A percentile compares a stretch with the other conserved stretches of the same genome.
phyloP scores from a whole-genome alignment of 495 filamentous ascomycete species.

The Aspergillus baeticus region DNA sequence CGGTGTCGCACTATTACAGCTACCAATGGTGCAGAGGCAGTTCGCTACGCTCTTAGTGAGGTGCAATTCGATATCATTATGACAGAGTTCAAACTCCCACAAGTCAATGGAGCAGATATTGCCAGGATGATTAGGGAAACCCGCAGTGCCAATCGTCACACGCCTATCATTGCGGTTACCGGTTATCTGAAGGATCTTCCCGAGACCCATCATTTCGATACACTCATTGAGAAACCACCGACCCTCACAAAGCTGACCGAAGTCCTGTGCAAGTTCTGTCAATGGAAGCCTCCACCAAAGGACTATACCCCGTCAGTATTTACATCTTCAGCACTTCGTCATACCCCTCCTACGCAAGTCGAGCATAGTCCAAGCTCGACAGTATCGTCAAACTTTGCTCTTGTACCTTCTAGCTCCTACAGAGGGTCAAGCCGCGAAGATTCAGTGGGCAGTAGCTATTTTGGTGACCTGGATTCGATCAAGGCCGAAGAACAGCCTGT shows the following conservation, averaged over 20 bases:
- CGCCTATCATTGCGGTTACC: constrained; percentile 95
- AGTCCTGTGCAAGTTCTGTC: constrained; percentile 77
- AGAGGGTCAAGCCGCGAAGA: constrained; percentile 76
- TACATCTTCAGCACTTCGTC: constrained; percentile 58
- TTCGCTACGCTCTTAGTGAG: constrained; percentile 88
- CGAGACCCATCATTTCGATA: constrained; percentile 91
- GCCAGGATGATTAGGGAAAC: constrained; percentile 96
- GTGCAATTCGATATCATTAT: constrained; percentile 95
- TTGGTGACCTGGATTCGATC: constrained; percentile 79
- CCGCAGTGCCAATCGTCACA: constrained; percentile 89
- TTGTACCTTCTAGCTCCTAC: constrained; percentile 68
- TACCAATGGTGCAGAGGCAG: constrained; percentile 81
- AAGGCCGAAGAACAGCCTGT: constrained; percentile 77
- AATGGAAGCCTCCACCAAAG: constrained; percentile 80
- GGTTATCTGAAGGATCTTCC: constrained; percentile 95
- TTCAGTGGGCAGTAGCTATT: constrained; percentile 81
- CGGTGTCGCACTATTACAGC: constrained; percentile 94
- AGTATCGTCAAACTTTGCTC: constrained; percentile 71
- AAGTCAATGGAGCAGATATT: constrained; percentile 91
- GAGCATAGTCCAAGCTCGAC: constrained; percentile 87
- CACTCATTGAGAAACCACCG: constrained; percentile 92
- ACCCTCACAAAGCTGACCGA: constrained; percentile 86
- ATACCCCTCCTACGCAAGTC: constrained; percentile 54
- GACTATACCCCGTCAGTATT: constrained; percentile 54
- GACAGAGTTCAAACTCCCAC: constrained; percentile 93